Base-by-base conservation (phyloP, 2,329 filamentous ascomycete genomes). In the Alternaria panax region DNA sequence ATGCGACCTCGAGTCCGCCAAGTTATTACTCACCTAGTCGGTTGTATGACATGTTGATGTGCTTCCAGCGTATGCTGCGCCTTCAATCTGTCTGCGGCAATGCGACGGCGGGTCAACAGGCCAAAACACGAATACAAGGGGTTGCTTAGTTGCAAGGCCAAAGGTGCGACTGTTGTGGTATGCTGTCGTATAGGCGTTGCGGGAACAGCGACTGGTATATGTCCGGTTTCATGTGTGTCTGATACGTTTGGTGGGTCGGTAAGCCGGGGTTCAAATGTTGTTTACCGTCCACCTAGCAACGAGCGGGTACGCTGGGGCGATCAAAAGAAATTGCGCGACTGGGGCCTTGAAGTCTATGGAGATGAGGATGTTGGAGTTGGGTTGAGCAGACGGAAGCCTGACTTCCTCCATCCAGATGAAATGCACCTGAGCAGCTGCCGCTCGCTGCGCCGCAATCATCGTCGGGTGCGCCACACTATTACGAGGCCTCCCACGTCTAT, bases 251-350 rank as follows among this genome's bases (percentile, higher is more conserved):
- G 70, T 67, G 72, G 67, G 64, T 65, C 62, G 57, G 59, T 59
- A 43, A n/a, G n/a, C n/a, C n/a, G n/a, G 16, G 22, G 50, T 30
- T 46, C 32, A 50, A 53, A 54, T 51, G 60, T 74, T 72, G 72
- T 74, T 75, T 74, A 71, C 71, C 62, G 60, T 63, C n/a, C n/a
- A n/a, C n/a, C n/a, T n/a, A 68, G 71, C 71, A 74, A 75, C 72
- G 62, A 41, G 60, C 55, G 48, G 71, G 63, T 59, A 57, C 53
- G 46, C 58, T 48, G 38, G 52, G 54, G 52, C 32, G 11, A 22
- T 24, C 38, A 42, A 43, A 45, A 30, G 34, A 43, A 8, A 40
- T 18, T 50, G 50, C n/a, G 36, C 27, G 32, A 28, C 20, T 18
- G 34, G 50, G 30, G 28, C 7, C 8, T 54, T 8, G 18, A 40